Evolutionary conservation across 2,329 filamentous ascomycete species (phyloP).

Genomic region (Mycogone perniciosa): DNA sequence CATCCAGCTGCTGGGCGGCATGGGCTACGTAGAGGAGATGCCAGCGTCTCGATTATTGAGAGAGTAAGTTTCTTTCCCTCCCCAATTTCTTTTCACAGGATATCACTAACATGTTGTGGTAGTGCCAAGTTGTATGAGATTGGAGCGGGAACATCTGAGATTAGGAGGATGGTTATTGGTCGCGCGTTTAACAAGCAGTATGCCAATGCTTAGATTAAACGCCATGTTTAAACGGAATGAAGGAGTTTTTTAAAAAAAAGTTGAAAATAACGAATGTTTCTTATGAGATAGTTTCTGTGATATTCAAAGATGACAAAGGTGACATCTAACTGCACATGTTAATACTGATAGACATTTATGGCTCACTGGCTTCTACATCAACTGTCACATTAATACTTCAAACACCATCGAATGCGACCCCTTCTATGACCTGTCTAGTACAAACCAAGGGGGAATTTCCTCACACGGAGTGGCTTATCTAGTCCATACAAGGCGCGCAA

Average conservation of each 20-base stretch:
- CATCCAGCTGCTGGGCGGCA: constrained; percentile 88
- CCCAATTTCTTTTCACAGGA: not conserved
- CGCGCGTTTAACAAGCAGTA: constrained; percentile 87
- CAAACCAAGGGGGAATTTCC: not conserved
- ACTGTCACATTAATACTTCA: no score
- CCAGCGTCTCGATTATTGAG: constrained; percentile 78
- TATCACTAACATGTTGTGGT: constrained; percentile 23
- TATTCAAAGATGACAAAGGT: not conserved
- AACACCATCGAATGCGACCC: no score
- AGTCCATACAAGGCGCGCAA: not conserved
- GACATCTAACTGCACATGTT: not conserved
- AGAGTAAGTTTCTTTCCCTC: constrained; percentile 41
- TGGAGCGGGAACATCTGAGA: constrained; percentile 90
- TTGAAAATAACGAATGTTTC: not conserved
- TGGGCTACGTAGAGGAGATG: constrained; percentile 95
- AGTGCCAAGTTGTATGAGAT: constrained; percentile 85
- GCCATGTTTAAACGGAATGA: not conserved
- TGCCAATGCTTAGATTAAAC: constrained; percentile 30
- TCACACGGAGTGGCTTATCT: not conserved
- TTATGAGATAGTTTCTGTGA: not conserved
- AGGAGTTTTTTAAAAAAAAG: not conserved
- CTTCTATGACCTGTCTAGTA: not conserved
- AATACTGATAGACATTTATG: not conserved
- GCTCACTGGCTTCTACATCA: not conserved
- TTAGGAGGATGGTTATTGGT: constrained; percentile 90